Conservation (phyloP, 225 moss, liverwort and hornwort genomes). For the Neckera pumila region DNA sequence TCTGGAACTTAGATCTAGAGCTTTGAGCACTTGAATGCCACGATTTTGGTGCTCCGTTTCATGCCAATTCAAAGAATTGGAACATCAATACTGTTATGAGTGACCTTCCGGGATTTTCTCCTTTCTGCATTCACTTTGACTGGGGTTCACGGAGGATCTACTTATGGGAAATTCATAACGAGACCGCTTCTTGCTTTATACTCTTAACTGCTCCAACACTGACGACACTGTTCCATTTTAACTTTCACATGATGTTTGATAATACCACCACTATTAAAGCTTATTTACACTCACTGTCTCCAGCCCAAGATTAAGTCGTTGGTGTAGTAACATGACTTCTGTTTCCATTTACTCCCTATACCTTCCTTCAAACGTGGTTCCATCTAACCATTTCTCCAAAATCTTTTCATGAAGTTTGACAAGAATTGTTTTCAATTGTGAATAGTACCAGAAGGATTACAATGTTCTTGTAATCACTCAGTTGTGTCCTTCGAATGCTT, state of each 20-base stretch:
- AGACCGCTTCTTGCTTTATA: neutral
- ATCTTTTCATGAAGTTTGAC: neutral
- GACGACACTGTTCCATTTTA: neutral
- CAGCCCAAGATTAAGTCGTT: neutral
- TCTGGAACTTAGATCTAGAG: neutral
- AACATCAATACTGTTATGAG: neutral
- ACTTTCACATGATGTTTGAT: neutral
- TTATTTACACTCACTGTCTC: neutral
- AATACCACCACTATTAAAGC: neutral
- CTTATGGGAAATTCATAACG: no score
- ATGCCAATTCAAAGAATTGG: neutral
- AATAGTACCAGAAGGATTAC: neutral
- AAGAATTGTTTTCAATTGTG: neutral
- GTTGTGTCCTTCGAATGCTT: neutral
- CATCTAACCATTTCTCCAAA: neutral
- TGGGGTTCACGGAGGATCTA: neutral
- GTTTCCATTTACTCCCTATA: neutral
- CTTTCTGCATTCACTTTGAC: neutral
- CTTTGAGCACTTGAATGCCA: neutral
- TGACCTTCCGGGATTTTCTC: neutral
- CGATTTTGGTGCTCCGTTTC: neutral
- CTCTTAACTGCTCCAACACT: neutral
- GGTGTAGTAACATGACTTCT: neutral
- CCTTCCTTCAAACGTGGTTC: neutral
- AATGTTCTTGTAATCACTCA: neutral